These are phyloP conservation scores for Ambrosia trifida DNA, from an alignment of 129 eudicot genomes.

Conservation along the genomic window DNA sequence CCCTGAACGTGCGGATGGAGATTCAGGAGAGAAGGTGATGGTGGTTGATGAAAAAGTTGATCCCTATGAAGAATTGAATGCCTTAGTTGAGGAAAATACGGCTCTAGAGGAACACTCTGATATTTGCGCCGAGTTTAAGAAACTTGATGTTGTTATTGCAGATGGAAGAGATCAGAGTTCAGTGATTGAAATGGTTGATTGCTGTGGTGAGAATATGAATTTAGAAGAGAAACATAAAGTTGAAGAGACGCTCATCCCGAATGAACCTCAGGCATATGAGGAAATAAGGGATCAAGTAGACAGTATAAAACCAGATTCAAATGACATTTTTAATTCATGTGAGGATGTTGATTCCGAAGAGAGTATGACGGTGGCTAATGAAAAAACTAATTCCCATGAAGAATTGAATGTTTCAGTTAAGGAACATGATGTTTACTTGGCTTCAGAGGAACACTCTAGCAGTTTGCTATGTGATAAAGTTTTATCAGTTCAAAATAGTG, in stretches of 20 bases:
- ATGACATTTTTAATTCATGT: background rate
- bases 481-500: conserved; percentile 2
- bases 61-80: background rate
- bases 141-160: too few species aligned
- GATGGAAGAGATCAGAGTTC: too few species aligned
- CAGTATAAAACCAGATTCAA: background rate
- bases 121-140: too few species aligned
- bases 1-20: too few species aligned
- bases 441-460: conserved; percentile 18
- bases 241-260: background rate
- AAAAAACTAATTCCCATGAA: conserved; percentile 6
- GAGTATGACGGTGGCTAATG: background rate
- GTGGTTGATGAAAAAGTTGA: background rate
- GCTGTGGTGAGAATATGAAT: background rate
- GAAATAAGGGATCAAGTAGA: background rate
- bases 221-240: conserved; percentile 7
- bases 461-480: background rate
- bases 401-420: background rate
- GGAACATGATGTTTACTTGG: background rate
- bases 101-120: conserved; percentile 25
- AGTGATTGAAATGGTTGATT: background rate
- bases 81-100: background rate
- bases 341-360: conserved; percentile 9
- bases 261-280: background rate
- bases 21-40: background rate